Percentiles rank a stretch among this genome's conserved stretches.
phyloP scores from a whole-genome alignment of 805 yeast species.

The Spathaspora sp. region DNA sequence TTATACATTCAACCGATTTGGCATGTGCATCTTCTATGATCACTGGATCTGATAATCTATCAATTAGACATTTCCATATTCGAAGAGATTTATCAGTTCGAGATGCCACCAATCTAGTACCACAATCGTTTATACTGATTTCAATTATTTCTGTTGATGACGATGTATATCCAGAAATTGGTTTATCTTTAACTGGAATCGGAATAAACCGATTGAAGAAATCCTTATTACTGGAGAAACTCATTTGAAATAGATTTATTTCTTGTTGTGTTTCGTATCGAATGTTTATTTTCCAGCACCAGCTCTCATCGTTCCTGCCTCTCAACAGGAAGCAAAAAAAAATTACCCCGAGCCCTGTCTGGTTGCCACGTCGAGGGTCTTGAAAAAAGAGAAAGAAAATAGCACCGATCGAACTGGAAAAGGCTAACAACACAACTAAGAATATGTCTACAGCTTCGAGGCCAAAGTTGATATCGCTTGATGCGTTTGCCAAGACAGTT shows the following conservation, averaged over 20 bases:
- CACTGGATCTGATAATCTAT: conserved; percentile 31
- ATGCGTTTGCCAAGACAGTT: conserved; percentile 90
- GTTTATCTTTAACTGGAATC: conserved; percentile 11
- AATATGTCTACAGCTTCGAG: conserved; percentile 6
- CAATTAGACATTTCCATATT: conserved; percentile 31
- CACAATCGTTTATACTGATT: conserved; percentile 38
- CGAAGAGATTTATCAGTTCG: conserved; percentile 42
- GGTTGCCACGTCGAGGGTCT: neutral
- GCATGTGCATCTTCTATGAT: conserved; percentile 39
- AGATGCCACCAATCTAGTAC: conserved; percentile 39
- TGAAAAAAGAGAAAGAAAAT: too few relatives aligned
- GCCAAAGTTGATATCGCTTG: conserved; percentile 56
- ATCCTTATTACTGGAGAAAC: conserved; percentile 6
- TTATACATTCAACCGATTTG: conserved; percentile 34
- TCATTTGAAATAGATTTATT: neutral
- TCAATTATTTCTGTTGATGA: conserved; percentile 29
- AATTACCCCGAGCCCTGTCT: neutral
- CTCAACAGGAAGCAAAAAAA: neutral
- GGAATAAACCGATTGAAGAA: conserved; percentile 21
- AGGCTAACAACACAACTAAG: neutral
- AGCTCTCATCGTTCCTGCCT: neutral
- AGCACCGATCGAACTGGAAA: neutral
- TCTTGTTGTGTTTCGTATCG: neutral
- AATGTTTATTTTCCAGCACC: neutral
- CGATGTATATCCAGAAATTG: conserved; percentile 12